Evolutionary conservation across 2,329 filamentous ascomycete species (phyloP), one percentile per base, ranked within the genome.

Genomic region (Sphaceloma murrayae): DNA sequence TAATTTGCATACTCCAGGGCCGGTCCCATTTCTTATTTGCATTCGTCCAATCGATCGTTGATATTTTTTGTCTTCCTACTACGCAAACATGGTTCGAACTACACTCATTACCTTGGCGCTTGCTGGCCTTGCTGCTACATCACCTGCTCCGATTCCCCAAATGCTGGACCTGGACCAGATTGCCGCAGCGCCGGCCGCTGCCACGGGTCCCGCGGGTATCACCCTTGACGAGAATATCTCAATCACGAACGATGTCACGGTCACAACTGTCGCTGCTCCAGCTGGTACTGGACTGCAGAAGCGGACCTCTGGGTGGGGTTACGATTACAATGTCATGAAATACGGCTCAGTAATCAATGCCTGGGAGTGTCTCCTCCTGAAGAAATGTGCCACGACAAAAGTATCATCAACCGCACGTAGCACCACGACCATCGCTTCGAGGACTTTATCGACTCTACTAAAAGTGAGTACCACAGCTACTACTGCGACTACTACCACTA

Each of bases 121-220:
- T 18, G 51, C 49, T 38, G 50, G 46, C 29, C 26, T 50, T 31
- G 51, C 47, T 27, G 49, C 45, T 26, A 50, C 49, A 18, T 42
- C 45, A 21, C 48, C 52, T 26, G 39, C 39, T 13, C 39, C 39
- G 16, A 46, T 44, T n/a, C 51, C 51, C 11, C 53, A 55, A 36
- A 43, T 52, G 39, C 50, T 54, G 30, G 51, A 55, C 43, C 46
- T 49, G 19, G 47, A 42, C 31, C 44, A 43, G 9, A 46, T 55
- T 7, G 39, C 47, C 13, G 47, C 48, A 17, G 52, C 51, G 21
- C 43, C 47, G 26, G 46, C 49, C 24, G 45, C 48, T n/a, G 46
- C 38, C 11, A 51, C 49, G 27, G 52, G 47, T 13, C 52, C 52
- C 29, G 45, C 48, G 22, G 32, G 33, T 33, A 46, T 33, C 10